Conservation (phyloP, 495 filamentous ascomycete species). For the Massariosphaeria phaeospora region DNA sequence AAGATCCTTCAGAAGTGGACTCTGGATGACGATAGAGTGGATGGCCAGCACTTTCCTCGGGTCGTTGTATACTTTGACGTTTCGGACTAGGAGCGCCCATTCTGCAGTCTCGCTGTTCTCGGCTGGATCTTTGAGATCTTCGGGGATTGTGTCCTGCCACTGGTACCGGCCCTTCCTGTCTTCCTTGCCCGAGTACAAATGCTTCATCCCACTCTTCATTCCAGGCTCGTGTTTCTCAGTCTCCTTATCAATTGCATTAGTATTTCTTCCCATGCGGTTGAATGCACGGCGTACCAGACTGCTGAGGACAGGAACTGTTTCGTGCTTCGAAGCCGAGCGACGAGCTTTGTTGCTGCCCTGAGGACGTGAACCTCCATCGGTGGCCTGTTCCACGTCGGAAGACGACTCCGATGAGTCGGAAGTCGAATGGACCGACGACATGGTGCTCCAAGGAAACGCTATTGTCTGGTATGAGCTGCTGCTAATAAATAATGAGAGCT, state of each 20-base stretch:
- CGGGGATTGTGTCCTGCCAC: slow-evolving; percentile 43
- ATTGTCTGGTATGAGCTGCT: no score
- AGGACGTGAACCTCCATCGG: no score
- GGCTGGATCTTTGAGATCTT: slow-evolving; percentile 46
- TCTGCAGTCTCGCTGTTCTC: slow-evolving; percentile 51
- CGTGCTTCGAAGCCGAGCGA: slow-evolving; percentile 18
- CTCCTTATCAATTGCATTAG: no score
- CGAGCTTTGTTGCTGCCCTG: no score
- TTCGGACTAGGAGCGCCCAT: slow-evolving; percentile 52
- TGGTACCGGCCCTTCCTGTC: slow-evolving; percentile 43
- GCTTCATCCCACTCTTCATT: slow-evolving; percentile 29
- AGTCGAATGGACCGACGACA: no score
- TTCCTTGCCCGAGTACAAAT: slow-evolving; percentile 39
- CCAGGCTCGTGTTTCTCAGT: slow-evolving; percentile 20
- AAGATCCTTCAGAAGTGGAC: slow-evolving; percentile 55
- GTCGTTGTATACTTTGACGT: slow-evolving; percentile 52
- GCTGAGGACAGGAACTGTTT: slow-evolving; percentile 1
- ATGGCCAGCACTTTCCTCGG: slow-evolving; percentile 57
- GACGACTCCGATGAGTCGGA: no score
- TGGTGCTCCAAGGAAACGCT: no score
- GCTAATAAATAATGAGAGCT: no score
- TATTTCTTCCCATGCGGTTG: no score
- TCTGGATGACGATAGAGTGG: slow-evolving; percentile 61
- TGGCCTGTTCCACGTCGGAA: no score
- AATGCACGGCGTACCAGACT: no score